Conservation (phyloP, 2,329 filamentous ascomycete species). For the Penicillium sp. region DNA sequence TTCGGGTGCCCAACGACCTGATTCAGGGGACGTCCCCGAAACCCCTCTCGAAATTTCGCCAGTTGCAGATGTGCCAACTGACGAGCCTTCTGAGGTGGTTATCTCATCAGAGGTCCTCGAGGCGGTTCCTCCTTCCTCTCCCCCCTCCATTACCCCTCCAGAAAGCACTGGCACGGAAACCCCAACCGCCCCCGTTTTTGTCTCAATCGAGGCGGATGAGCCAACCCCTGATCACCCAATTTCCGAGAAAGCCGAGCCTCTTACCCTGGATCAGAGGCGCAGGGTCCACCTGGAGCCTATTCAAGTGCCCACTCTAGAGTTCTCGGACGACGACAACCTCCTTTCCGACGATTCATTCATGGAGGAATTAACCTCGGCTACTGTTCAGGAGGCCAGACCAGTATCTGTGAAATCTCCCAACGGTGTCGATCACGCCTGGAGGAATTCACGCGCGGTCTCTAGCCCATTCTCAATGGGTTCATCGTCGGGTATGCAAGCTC, state of each 20-base stretch:
- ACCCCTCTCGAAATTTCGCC: slow-evolving; percentile 22
- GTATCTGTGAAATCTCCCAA: slow-evolving; percentile 76
- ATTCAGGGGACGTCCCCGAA: slow-evolving; percentile 22
- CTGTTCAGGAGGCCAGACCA: slow-evolving; percentile 77
- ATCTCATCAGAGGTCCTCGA: slow-evolving; percentile 18
- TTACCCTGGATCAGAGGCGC: slow-evolving; percentile 35
- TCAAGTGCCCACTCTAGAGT: slow-evolving; percentile 39
- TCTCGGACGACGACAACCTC: slow-evolving; percentile 45
- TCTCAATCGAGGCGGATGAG: slow-evolving; percentile 25
- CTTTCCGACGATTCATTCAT: slow-evolving; percentile 71
- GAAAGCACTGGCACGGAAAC: slow-evolving; percentile 19
- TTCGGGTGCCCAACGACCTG: slow-evolving; percentile 25
- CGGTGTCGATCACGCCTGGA: slow-evolving; percentile 38
- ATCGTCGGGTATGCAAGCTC: slow-evolving; percentile 31
- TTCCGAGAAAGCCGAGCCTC: slow-evolving; percentile 21
- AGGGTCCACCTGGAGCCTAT: slow-evolving; percentile 55
- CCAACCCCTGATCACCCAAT: slow-evolving; percentile 24
- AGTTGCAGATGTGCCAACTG: slow-evolving; percentile 20
- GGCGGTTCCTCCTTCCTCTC: slow-evolving; percentile 19
- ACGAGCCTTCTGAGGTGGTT: slow-evolving; percentile 13
- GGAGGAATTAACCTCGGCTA: slow-evolving; percentile 81
- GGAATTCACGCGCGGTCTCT: slow-evolving; percentile 42
- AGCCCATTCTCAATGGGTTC: slow-evolving; percentile 36
- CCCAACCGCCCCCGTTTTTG: slow-evolving; percentile 20
- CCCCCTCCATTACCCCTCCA: slow-evolving; percentile 18